Percentiles rank a stretch among this genome's conserved stretches.
Conservation (phyloP, 2,329 filamentous ascomycete species). For the Coleophoma eucalyptorum region DNA sequence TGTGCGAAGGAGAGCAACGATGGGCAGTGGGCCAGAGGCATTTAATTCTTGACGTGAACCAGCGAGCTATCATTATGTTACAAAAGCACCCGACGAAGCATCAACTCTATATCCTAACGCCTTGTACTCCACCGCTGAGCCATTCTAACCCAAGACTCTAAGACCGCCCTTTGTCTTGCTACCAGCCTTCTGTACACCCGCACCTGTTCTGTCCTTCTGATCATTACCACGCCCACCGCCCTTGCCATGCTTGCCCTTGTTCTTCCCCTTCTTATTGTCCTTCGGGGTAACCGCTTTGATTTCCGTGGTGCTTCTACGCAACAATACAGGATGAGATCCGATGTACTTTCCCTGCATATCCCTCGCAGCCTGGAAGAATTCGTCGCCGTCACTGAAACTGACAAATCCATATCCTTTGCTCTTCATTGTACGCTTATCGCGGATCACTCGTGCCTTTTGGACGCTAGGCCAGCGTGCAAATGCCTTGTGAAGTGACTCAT, state of each 20-base stretch:
- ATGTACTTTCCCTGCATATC: conserved; percentile 99
- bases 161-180: conserved; percentile 66
- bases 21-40: too few relatives aligned
- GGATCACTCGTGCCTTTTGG: conserved; percentile 87
- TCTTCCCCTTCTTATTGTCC: conserved; percentile 49
- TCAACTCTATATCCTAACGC: too few relatives aligned
- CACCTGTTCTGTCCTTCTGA: conserved; percentile 33
- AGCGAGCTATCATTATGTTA: too few relatives aligned
- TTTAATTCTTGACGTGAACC: too few relatives aligned
- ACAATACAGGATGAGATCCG: conserved; percentile 86
- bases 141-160: conserved; percentile 50
- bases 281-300: conserved; percentile 73
- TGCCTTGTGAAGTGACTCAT: conserved; percentile 91
- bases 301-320: conserved; percentile 87
- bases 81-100: too few relatives aligned
- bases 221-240: conserved; percentile 31
- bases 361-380: conserved; percentile 93
- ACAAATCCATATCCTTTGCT: conserved; percentile 97
- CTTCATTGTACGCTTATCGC: conserved; percentile 94
- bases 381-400: conserved; percentile 90
- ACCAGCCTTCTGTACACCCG: conserved; percentile 57
- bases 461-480: conserved; percentile 86
- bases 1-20: too few relatives aligned
- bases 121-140: too few relatives aligned
- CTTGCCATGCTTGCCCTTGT: conserved; percentile 34